Conservation (phyloP, 768 basidiomycete species). For the Lactarius deliciosus region DNA sequence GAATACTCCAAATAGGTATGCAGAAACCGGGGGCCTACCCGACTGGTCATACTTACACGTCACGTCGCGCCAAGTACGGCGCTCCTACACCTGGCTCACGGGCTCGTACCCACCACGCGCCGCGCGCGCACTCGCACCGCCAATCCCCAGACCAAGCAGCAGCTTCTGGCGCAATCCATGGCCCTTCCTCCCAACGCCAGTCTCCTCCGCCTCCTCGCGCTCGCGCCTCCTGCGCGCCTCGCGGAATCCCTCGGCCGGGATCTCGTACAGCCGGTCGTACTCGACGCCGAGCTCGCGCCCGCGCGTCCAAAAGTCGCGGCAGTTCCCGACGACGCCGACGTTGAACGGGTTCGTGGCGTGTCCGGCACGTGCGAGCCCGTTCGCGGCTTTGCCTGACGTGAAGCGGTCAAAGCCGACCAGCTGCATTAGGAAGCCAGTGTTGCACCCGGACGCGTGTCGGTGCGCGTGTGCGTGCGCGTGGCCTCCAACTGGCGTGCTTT, state of each 20-base stretch:
- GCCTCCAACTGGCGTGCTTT: slow-evolving; percentile 28
- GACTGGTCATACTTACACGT: background rate
- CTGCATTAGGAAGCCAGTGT: slow-evolving; percentile 77
- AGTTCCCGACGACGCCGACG: slow-evolving; percentile 72
- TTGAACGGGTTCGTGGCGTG: slow-evolving; percentile 92
- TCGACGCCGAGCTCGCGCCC: slow-evolving; percentile 86
- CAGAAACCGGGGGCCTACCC: background rate
- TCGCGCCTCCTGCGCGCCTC: slow-evolving; percentile 66
- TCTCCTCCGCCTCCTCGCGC: slow-evolving; percentile 57
- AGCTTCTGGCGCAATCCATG: slow-evolving; percentile 46
- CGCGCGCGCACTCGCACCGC: slow-evolving; percentile 42
- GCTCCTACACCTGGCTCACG: slow-evolving; percentile 53
- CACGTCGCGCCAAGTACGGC: background rate
- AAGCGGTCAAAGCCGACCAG: slow-evolving; percentile 93
- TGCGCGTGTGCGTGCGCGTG: slow-evolving; percentile 52
- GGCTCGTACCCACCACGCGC: slow-evolving; percentile 63
- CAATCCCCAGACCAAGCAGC: slow-evolving; percentile 56
- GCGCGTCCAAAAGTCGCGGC: slow-evolving; percentile 91
- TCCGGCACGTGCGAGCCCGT: slow-evolving; percentile 76
- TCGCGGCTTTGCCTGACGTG: slow-evolving; percentile 85
- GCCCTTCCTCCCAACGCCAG: slow-evolving; percentile 39
- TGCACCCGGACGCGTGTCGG: slow-evolving; percentile 41
- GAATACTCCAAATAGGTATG: background rate
- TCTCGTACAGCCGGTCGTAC: slow-evolving; percentile 86
- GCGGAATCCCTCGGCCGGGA: slow-evolving; percentile 80